phyloP scores from a whole-genome alignment of 768 basidiomycete genomes.

The Suillus ampliporus region DNA sequence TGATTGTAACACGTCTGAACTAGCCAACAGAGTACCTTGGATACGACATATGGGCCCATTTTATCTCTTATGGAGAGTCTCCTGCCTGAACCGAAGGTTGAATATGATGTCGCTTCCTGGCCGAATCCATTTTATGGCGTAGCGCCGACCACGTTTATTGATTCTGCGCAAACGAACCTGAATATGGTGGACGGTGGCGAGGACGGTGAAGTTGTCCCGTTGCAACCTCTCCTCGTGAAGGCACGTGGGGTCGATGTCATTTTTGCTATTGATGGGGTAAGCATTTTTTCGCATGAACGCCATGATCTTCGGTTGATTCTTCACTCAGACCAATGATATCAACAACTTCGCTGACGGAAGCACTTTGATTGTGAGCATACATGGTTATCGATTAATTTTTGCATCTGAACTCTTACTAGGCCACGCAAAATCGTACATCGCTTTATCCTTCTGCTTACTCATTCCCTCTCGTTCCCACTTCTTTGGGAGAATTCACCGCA shows the following conservation, averaged over 20 bases:
- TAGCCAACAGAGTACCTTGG: constrained; percentile 18
- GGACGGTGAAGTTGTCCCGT: constrained; percentile 49
- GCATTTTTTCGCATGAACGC: constrained; percentile 19
- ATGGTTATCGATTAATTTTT: not conserved
- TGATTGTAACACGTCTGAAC: not conserved
- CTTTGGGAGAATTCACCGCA: constrained; percentile 35
- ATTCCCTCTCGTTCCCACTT: constrained; percentile 38
- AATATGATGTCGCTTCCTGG: constrained; percentile 37
- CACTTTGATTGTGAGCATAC: constrained; percentile 30
- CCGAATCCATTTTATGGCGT: constrained; percentile 47
- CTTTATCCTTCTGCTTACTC: constrained; percentile 40
- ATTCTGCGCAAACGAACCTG: constrained; percentile 37
- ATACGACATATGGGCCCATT: constrained; percentile 17
- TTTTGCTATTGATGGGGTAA: constrained; percentile 52
- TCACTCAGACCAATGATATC: constrained; percentile 20
- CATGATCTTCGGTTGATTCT: not conserved
- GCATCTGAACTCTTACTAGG: constrained; percentile 18
- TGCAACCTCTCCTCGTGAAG: constrained; percentile 55
- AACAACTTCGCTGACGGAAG: constrained; percentile 29
- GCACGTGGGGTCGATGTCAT: constrained; percentile 54
- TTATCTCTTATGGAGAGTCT: constrained; percentile 23
- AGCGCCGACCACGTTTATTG: constrained; percentile 40
- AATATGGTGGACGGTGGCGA: constrained; percentile 48
- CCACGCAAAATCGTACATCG: constrained; percentile 45
- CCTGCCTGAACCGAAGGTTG: constrained; percentile 30